Evolutionary conservation across 495 filamentous ascomycete genomes (phyloP), one percentile per base, ranked within the genome.

Genomic region (Pseudoneurospora amorphoporcata): DNA sequence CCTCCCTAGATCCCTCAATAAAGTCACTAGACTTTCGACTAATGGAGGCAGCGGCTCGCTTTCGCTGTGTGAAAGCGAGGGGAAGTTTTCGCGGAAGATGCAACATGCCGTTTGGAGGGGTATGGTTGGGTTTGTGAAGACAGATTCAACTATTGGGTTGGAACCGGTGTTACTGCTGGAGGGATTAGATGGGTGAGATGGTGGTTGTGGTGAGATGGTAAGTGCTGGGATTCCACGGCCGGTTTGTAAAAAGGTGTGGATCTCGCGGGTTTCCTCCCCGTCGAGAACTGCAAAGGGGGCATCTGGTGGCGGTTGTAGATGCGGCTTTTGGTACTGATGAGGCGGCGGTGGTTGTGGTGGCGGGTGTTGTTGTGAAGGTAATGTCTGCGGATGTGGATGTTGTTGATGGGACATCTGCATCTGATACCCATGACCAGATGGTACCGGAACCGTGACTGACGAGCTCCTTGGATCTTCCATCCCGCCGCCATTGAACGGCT

Each of bases 1-100:
- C 45, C 73, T 77, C 8, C 73, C 75, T 19, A 78, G 17, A 69
- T 78, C 76, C 47, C 47, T 69, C 32, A 78, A 39, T 1, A 77
- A 42, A 17, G 68, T 75, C 37, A 39, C 65, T 29, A 78, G 58
- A 29, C 75, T 78, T 68, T 77, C 76, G 8, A 78, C 76, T 2
- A 78, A 68, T 29, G 76, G 76, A 8, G 76, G 76, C 43, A 76
- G 58, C 3, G 76, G 75, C 47, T 78, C 73, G 23, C 38, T 73
- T 39, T 69, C 53, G 53, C 53, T 65, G 29, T 65, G 53, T 38
- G 10, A 75, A 53, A n/a, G 71, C 29, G 53, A 65, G 29, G 53
- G 75, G 35, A 75, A 77, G 40, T 77, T 75, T 8, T 75, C 73
- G n/a, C 75, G 35, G 32, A 75, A 69, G 35, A 78, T 39, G 65